A percentile compares a stretch with the other conserved stretches of the same genome.
phyloP scores from a whole-genome alignment of 2,329 filamentous ascomycete species.

The Diplocarpon mali region DNA sequence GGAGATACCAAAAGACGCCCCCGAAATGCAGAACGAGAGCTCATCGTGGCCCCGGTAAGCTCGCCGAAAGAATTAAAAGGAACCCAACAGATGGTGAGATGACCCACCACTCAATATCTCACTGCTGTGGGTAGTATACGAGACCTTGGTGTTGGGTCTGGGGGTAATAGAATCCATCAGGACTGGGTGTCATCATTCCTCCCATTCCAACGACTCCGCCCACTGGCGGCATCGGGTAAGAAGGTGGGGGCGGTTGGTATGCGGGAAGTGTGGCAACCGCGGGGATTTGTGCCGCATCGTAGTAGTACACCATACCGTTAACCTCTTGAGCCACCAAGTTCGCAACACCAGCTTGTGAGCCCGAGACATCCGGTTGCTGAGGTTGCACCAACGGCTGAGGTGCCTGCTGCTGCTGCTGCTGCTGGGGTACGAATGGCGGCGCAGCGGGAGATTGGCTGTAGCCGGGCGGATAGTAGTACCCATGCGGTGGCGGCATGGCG shows the following conservation, averaged over 20 bases:
- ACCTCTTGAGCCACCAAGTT: slow-evolving; percentile 70
- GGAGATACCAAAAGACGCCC: slow-evolving; percentile 18
- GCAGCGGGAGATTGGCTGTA: slow-evolving; percentile 30
- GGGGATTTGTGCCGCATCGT: slow-evolving; percentile 64
- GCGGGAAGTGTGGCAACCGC: slow-evolving; percentile 29
- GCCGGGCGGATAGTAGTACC: slow-evolving; percentile 58
- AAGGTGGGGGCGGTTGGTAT: slow-evolving; percentile 38
- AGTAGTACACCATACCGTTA: slow-evolving; percentile 95
- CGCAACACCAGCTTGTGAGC: slow-evolving; percentile 43
- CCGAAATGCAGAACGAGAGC: slow-evolving; percentile 22
- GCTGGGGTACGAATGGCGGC: slow-evolving; percentile 21
- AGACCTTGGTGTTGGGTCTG: slow-evolving; percentile 41
- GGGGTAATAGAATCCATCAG: slow-evolving; percentile 61
- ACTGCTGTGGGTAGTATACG: slow-evolving; percentile 51
- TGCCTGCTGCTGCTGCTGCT: slow-evolving; percentile 25
- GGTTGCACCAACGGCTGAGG: slow-evolving; percentile 13
- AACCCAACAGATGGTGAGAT: slow-evolving; percentile 17
- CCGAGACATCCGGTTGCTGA: slow-evolving; percentile 25
- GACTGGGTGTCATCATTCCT: slow-evolving; percentile 65
- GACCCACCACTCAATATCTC: not conserved
- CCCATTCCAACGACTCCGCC: slow-evolving; percentile 57
- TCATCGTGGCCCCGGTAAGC: slow-evolving; percentile 17
- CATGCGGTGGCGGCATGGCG: slow-evolving; percentile 44
- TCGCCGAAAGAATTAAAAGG: slow-evolving; percentile 25
- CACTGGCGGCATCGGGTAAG: slow-evolving; percentile 41